A percentile compares a stretch with the other conserved stretches of the same genome.
These are phyloP conservation scores for Gentiana straminea DNA, from an alignment of 257 asterid species.

Conservation along the genomic window DNA sequence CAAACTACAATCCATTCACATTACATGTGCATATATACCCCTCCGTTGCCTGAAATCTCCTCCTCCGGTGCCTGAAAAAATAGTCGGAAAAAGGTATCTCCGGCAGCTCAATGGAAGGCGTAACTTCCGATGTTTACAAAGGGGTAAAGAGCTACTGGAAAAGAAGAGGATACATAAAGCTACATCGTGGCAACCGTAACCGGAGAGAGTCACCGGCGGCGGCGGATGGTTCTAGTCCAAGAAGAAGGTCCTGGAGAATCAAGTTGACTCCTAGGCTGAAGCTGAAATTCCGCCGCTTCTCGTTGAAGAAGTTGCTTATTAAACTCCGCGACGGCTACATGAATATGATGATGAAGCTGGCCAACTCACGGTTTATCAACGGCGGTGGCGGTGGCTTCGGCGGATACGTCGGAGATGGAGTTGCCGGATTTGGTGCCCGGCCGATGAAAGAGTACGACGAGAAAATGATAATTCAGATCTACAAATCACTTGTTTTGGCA, in stretches of 20 bases:
- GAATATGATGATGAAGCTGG: constrained; percentile 23
- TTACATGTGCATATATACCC: too few relatives aligned
- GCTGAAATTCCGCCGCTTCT: constrained; percentile 19
- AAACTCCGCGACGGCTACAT: constrained; percentile 30
- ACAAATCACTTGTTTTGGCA: constrained; percentile 22
- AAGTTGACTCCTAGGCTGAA: constrained; percentile 15
- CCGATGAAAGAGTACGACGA: constrained; percentile 39
- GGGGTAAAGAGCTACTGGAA: constrained; percentile 26
- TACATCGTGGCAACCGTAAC: constrained; percentile 4
- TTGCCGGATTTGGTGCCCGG: constrained; percentile 34
- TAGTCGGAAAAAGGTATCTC: not conserved
- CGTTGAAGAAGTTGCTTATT: constrained; percentile 20
- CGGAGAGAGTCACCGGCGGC: constrained; percentile 11
- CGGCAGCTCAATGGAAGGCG: constrained; percentile 19
- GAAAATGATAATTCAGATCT: constrained; percentile 30
- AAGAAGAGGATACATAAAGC: constrained; percentile 20
- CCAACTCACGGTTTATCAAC: constrained; percentile 14
- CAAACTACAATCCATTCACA: not conserved
- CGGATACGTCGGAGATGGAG: constrained; percentile 22
- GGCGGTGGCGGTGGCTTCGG: constrained; percentile 8
- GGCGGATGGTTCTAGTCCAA: constrained; percentile 6
- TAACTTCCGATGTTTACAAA: constrained; percentile 5
- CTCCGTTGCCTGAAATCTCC: not conserved
- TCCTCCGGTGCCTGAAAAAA: not conserved
- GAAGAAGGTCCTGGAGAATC: constrained; percentile 23